Evolutionary conservation across 1,139 yeast genomes (phyloP), one percentile per base, ranked within the genome.

Genomic region (Pichia sp.): DNA sequence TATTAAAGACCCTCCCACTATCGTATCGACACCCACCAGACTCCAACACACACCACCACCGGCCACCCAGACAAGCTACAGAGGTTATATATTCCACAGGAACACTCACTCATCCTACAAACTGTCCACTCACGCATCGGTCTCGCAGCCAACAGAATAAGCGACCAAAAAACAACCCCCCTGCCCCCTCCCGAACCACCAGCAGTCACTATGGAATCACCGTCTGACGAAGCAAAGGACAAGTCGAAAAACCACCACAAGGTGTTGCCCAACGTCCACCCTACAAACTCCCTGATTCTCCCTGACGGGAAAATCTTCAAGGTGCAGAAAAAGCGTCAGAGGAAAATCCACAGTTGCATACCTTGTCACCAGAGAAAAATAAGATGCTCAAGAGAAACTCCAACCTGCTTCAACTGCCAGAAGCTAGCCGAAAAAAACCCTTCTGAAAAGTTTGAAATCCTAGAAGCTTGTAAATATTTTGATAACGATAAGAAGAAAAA

Each of bases 361-460:
- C 74, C 81, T 38, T 80, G 85, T 53, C 85, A 80, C 59, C 77
- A 80, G 46, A 72, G 81, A 49, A 80, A 80, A 61, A 78, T 79
- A 55, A 78, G 78, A 58, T 80, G 85, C 57, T 73, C 80, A 2
- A 66, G 85, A 49, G 75, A 68, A 30, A 40, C 38, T 5, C 60
- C 60, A 9, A 51, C 53, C n/a, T 80, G 85, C 57, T 66, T 66
- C 47, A 77, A 76, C 59, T 80, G 85, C 61, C 63, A 46, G n/a
- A 50, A 48, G 22, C 18, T 58, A 7, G 59, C 58, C 2, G 40
- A 37, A 7, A 58, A 57, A 30, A 54, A 56, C 22, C 54, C 51
- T 0, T n/a, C 15, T 4, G 53, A 55, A 22, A 28, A 42, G 2
- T 30, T 32, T 7, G 57, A 52, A 15, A 49, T 58, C 8, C 27